Base-by-base conservation (phyloP, 1,139 yeast species). In the Pneumocystis canis region DNA sequence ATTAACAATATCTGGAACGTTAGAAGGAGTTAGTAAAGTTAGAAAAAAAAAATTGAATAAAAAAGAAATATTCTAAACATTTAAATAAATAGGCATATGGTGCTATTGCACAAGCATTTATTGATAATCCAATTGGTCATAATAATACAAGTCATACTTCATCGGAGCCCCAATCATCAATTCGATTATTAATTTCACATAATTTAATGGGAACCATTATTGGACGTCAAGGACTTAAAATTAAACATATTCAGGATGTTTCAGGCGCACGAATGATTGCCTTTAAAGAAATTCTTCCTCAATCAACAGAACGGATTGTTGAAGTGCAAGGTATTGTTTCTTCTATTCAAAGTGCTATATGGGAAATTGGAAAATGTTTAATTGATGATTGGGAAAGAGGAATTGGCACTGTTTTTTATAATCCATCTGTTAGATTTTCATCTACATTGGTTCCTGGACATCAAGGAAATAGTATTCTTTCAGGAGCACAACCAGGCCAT, bases 171-270 rank as follows among this genome's bases (percentile, higher is more conserved):
- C 54, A 47, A 7, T 47, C 54, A 3, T 47, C 54, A n/a, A 47
- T 89, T 69, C 80, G 96, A 70, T 77, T 89, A 62, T 77, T 90
- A 66, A 80, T 89, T 66, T 90, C 96, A 60, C 89, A 89, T 75
- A 80, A 85, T 66, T 96, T 89, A 74, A 85, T 89, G 84, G 96
- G 97, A 58, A 84, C 95, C 11, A 81, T 89, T 63, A 89, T 89
- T 73, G 97, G 97, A 61, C 83, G 87, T 65, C 87, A 82, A 68
- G 97, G 97, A 61, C 77, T 79, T 41, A 81, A 92, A 73, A 89
- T 89, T 72, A 90, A 88, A 76, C 80, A 84, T 64, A 82, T 89
- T 67, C 96, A 89, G 75, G 84, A 83, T 65, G 77, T 76, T 59
- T 84, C 78, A 72, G 78, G 81, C 65, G 88, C 89, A 62, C 84